Percentiles rank a stretch among this genome's conserved stretches.
Conservation (phyloP, 2,329 filamentous ascomycete genomes). For the Neocatenulostroma microsporum region DNA sequence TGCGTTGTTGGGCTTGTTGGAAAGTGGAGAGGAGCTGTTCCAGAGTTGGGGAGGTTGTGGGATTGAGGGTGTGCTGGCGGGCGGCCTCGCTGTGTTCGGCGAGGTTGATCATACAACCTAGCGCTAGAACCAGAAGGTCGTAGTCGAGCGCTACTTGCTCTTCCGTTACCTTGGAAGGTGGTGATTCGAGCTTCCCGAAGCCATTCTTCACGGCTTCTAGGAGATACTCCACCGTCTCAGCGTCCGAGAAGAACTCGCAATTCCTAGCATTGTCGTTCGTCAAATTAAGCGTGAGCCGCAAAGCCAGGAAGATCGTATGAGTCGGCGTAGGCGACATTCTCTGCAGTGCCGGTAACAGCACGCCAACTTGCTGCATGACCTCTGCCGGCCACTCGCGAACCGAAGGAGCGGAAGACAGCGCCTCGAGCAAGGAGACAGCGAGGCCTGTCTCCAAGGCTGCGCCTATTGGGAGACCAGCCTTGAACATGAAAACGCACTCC, state of each 20-base stretch:
- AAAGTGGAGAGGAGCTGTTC: conserved; percentile 22
- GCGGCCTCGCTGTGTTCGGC: conserved; percentile 66
- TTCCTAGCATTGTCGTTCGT: conserved; percentile 71
- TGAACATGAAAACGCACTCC: conserved; percentile 11
- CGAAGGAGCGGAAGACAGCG: conserved; percentile 21
- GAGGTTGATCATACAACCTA: conserved; percentile 82
- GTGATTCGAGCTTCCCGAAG: conserved; percentile 20
- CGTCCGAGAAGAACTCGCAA: conserved; percentile 58
- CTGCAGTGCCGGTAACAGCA: conserved; percentile 13
- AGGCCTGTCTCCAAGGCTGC: conserved; percentile 38
- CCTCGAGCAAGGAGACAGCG: conserved; percentile 38
- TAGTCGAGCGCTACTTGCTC: conserved; percentile 48
- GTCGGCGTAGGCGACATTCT: conserved; percentile 5
- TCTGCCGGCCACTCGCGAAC: conserved; percentile 19
- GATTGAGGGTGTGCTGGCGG: conserved; percentile 16
- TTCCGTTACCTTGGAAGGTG: conserved; percentile 31
- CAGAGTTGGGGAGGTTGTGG: conserved; percentile 12
- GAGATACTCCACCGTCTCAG: conserved; percentile 42
- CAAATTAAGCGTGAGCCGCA: conserved; percentile 73
- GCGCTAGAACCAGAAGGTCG: conserved; percentile 65
- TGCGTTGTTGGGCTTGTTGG: conserved; percentile 20
- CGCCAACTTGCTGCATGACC: conserved; percentile 13
- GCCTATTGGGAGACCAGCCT: too few species aligned
- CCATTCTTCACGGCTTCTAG: conserved; percentile 19
- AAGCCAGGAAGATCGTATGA: conserved; percentile 36